phyloP scores from a whole-genome alignment of 1,284 basidiomycete species.

The Sporisorium iseilematis-ciliati region DNA sequence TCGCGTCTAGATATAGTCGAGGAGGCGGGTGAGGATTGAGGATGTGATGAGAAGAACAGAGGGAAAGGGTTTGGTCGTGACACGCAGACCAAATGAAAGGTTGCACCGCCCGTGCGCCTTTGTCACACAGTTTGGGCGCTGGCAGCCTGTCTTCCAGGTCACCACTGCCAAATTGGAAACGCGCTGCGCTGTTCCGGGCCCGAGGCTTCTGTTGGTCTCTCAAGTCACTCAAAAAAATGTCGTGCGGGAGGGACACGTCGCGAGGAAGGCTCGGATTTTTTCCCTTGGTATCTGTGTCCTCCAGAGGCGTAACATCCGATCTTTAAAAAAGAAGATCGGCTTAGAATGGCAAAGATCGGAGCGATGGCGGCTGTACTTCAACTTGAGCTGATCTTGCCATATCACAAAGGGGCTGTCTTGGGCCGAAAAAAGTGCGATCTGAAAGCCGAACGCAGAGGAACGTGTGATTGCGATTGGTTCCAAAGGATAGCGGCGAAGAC shows the following conservation, averaged over 20 bases:
- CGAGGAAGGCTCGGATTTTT: no score
- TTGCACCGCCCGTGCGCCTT: conserved; percentile 21
- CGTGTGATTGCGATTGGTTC: conserved; percentile 10
- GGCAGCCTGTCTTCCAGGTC: conserved; percentile 12
- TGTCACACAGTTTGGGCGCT: neutral
- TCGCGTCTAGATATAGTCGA: neutral
- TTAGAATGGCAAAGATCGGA: no score
- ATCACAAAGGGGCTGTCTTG: neutral
- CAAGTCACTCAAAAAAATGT: no score
- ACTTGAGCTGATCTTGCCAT: no score
- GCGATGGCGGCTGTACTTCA: no score
- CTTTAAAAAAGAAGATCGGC: no score
- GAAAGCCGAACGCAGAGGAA: conserved; percentile 1
- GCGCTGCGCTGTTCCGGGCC: no score
- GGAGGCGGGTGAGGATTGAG: neutral
- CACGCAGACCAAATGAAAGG: conserved; percentile 2
- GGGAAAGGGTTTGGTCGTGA: neutral
- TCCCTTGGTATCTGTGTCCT: no score
- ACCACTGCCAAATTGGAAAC: neutral
- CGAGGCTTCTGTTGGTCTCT: no score
- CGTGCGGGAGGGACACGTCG: no score
- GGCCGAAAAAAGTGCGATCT: neutral
- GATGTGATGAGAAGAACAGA: conserved; percentile 5
- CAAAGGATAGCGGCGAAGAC: neutral
- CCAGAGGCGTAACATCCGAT: no score